Base-by-base conservation (phyloP, 2,329 filamentous ascomycete species). In the Aspergillus sp. region DNA sequence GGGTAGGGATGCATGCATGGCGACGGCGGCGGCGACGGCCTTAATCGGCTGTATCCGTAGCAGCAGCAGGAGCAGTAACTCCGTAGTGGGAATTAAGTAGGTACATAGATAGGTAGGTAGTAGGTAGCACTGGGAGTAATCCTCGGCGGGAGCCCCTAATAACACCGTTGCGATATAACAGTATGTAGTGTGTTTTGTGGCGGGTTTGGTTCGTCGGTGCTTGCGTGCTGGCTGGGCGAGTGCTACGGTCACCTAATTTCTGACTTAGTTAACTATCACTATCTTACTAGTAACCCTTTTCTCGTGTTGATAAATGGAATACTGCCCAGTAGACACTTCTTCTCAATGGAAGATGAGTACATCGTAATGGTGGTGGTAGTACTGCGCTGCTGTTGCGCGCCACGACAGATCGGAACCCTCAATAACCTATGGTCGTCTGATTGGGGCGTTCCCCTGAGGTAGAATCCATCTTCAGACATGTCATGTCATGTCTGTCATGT, bases 321-420 rank as follows among this genome's bases (percentile, higher is more conserved):
- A 36, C 12, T 36, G 4, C 12, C 9, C 10, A 15, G 32, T 36
- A 10, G 28, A 12, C 12, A 4, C 0, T 36, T 36, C 12, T 36
- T 5, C 10, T 13, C 32, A 36, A 13, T 13, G 12, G 12, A 15
- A 36, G 32, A 36, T 5, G 32, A 36, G 32, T 36, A 36, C 7
- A 8, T 8, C 7, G 25, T 28, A 32, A 43, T 19, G 13, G 12
- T 47, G n/a, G 43, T 36, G 4, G 60, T 65, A 47, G 59, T 48
- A 65, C 64, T 55, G 45, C 25, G 49, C 60, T 28, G 25, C 25
- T 28, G 25, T 28, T 28, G 25, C 25, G 7, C 25, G 25, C 25
- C 25, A 28, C 25, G 25, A 28, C 25, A 28, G 25, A 28, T 28
- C 25, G 25, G 25, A 28, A 28, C 25, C 25, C 25, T 28, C 60